A percentile compares a stretch with the other conserved stretches of the same genome.
Conservation (phyloP, 345 rosid genomes). For the Crucihimalaya himalaica region DNA sequence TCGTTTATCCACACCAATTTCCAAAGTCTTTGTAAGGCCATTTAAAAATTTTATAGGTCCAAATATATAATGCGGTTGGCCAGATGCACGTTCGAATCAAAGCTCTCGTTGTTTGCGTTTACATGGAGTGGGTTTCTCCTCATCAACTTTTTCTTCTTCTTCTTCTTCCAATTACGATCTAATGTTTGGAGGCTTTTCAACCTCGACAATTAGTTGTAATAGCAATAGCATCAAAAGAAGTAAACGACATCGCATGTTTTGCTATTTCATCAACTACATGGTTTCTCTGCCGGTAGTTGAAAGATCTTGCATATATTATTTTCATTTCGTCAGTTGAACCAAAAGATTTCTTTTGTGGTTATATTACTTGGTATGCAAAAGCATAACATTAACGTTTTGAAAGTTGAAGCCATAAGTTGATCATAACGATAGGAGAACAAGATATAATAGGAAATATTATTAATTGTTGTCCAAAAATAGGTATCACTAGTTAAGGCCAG, state of each 20-base stretch:
- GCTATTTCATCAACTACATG: background rate
- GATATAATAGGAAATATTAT: too few relatives aligned
- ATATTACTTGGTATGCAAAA: background rate
- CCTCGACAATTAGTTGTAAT: too few relatives aligned
- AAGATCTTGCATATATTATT: background rate
- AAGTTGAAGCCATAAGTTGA: too few relatives aligned
- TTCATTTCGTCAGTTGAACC: background rate
- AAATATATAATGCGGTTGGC: background rate
- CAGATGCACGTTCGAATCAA: background rate
- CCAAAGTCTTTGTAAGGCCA: background rate
- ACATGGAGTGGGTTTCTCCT: background rate
- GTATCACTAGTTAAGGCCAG: slow-evolving; percentile 10
- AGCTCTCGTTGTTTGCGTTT: background rate
- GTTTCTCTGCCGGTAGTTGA: background rate
- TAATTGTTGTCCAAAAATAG: too few relatives aligned
- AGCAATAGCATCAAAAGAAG: background rate
- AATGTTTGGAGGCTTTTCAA: background rate
- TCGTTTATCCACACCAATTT: background rate
- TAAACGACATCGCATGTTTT: background rate
- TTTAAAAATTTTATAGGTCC: background rate
- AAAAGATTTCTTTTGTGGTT: background rate
- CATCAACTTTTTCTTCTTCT: background rate
- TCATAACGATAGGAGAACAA: background rate
- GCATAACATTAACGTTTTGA: too few relatives aligned
- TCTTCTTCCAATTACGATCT: background rate